Evolutionary conservation across 805 yeast genomes (phyloP).

Genomic region (Candida pini): DNA sequence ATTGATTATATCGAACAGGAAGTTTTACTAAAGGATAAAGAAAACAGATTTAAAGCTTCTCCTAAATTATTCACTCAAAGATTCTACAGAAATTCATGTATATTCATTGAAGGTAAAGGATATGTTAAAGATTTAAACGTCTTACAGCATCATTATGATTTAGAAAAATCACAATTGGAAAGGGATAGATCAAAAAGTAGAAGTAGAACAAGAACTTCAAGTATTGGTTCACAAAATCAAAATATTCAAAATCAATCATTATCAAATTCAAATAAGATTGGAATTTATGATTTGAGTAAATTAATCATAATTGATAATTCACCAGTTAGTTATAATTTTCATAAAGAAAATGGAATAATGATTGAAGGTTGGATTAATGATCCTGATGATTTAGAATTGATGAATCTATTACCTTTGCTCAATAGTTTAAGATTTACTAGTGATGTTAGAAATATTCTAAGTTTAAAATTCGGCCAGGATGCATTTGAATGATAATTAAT

Average conservation of each 20-base stretch:
- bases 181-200: conserved; percentile 27
- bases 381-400: conserved; percentile 80
- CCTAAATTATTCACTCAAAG: conserved; percentile 47
- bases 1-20: conserved; percentile 85
- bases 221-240: conserved; percentile 1
- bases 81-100: conserved; percentile 76
- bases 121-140: conserved; percentile 70
- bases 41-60: conserved; percentile 12
- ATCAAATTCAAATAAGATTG: conserved; percentile 1
- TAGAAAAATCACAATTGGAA: neutral
- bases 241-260: neutral
- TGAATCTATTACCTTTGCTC: conserved; percentile 76
- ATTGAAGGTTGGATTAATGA: conserved; percentile 98
- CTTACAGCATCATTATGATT: conserved; percentile 10
- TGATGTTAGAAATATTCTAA: conserved; percentile 75
- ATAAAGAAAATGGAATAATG: conserved; percentile 83
- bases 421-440: conserved; percentile 71
- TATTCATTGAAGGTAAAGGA: conserved; percentile 71
- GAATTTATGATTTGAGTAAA: conserved; percentile 50
- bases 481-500: conserved; percentile 30
- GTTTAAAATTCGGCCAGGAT: conserved; percentile 68
- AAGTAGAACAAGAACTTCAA: conserved; percentile 11
- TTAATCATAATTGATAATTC: conserved; percentile 86
- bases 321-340: conserved; percentile 80
- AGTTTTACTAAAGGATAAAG: conserved; percentile 25